These are phyloP conservation scores for Jaltomata sinuosa DNA, from an alignment of 257 asterid species.

Conservation along the genomic window DNA sequence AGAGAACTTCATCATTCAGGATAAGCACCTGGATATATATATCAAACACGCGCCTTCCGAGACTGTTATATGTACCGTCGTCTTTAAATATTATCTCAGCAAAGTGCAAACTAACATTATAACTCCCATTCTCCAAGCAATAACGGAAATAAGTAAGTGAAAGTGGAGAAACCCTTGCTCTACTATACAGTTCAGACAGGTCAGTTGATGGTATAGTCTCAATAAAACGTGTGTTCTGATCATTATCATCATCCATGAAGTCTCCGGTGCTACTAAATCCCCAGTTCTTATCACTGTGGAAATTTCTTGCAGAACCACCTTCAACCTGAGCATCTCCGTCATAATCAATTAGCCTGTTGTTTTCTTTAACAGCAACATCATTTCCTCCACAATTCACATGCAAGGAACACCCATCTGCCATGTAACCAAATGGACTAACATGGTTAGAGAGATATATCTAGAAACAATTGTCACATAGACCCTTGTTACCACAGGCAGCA, in stretches of 20 bases:
- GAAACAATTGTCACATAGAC: neutral
- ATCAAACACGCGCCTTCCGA: conserved; percentile 27
- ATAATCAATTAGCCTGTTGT: conserved; percentile 27
- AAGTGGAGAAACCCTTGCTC: conserved; percentile 31
- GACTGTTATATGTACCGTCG: conserved; percentile 9
- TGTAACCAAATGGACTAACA: neutral
- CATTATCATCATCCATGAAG: conserved; percentile 61
- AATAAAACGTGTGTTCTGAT: conserved; percentile 44
- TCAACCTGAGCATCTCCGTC: conserved; percentile 65
- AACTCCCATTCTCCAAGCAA: conserved; percentile 26
- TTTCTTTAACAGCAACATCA: conserved; percentile 32
- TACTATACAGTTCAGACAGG: conserved; percentile 27
- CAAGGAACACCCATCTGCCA: conserved; percentile 72
- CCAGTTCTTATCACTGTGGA: conserved; percentile 35
- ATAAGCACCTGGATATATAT: conserved; percentile 26
- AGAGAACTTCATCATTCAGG: neutral
- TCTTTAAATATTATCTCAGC: conserved; percentile 28
- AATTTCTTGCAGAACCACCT: conserved; percentile 49
- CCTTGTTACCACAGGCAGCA: neutral
- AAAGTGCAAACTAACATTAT: conserved; percentile 26
- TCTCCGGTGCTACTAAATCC: conserved; percentile 87
- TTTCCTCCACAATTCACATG: conserved; percentile 79
- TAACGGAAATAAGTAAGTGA: conserved; percentile 26
- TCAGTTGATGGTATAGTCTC: conserved; percentile 17
- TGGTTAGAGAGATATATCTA: neutral